Evolutionary conservation across 2,329 filamentous ascomycete genomes (phyloP).

Genomic region (Alternaria sp.): DNA sequence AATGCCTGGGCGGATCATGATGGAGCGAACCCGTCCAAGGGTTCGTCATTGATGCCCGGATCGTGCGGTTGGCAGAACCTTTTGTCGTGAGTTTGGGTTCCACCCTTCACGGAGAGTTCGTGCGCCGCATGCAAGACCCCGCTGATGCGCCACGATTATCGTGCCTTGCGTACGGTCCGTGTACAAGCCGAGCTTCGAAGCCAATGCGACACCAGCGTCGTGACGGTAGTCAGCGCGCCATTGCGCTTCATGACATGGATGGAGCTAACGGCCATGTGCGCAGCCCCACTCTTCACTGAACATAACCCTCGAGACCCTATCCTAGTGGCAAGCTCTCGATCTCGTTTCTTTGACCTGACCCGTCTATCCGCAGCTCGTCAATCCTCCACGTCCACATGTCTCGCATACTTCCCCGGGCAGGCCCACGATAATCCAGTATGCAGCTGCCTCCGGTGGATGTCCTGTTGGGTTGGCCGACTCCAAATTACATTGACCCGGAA

Average conservation of each 20-base stretch:
- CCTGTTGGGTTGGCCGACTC: conserved; percentile 46
- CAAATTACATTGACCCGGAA: conserved; percentile 50
- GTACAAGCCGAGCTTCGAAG: background rate
- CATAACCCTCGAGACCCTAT: conserved; percentile 6
- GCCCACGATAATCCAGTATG: conserved; percentile 26
- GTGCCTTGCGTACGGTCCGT: background rate
- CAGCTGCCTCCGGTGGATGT: conserved; percentile 39
- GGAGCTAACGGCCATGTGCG: conserved; percentile 3
- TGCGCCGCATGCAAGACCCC: background rate
- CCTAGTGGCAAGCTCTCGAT: background rate
- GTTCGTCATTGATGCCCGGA: background rate
- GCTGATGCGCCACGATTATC: conserved; percentile 7
- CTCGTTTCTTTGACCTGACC: background rate
- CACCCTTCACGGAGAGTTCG: background rate
- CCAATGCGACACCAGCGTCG: conserved; percentile 7
- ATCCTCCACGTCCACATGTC: conserved; percentile 9
- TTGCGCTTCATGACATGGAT: conserved; percentile 1
- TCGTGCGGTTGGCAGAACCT: background rate
- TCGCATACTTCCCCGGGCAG: conserved; percentile 4
- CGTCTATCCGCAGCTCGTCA: background rate
- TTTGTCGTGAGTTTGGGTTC: background rate
- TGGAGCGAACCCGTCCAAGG: background rate
- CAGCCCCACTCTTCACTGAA: background rate
- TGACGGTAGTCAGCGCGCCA: conserved; percentile 1
- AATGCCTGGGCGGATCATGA: background rate